Percentiles rank a stretch among this genome's conserved stretches.
Evolutionary conservation across 805 yeast species (phyloP).

Genomic region (Ogataea glucozyma): DNA sequence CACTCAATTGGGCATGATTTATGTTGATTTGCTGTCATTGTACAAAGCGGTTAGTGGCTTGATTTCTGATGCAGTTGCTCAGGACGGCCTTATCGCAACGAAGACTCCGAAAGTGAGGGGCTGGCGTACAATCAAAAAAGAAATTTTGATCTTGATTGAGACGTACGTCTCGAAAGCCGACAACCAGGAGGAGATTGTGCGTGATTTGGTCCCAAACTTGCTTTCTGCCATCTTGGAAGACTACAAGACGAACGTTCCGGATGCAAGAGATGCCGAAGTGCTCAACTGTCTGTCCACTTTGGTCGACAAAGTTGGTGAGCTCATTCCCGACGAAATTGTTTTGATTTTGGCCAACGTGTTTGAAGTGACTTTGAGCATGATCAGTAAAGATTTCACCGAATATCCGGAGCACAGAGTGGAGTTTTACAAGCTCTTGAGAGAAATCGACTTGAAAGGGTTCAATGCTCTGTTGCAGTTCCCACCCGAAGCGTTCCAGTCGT

Average conservation of each 20-base stretch:
- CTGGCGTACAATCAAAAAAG: constrained; percentile 93
- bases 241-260: constrained; percentile 85
- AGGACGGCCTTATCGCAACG: constrained; percentile 84
- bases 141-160: constrained; percentile 84
- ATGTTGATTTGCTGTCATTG: constrained; percentile 83
- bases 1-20: constrained; percentile 83
- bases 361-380: constrained; percentile 93
- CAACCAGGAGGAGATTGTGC: constrained; percentile 78
- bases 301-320: constrained; percentile 80
- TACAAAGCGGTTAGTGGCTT: constrained; percentile 86
- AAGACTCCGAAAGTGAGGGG: constrained; percentile 95
- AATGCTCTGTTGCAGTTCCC: constrained; percentile 84
- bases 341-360: constrained; percentile 86
- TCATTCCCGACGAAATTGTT: constrained; percentile 88
- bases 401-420: constrained; percentile 98
- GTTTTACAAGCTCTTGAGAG: constrained; percentile 85
- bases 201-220: constrained; percentile 79
- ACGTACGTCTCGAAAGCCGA: constrained; percentile 87
- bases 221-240: constrained; percentile 86
- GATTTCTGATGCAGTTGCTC: constrained; percentile 78
- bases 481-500: constrained; percentile 86
- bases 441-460: constrained; percentile 83
- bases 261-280: constrained; percentile 97
- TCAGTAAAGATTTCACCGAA: constrained; percentile 91
- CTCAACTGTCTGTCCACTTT: constrained; percentile 91